Evolutionary conservation across 805 yeast genomes (phyloP), one percentile per base, ranked within the genome.

Genomic region (Candida rishiriensis): DNA sequence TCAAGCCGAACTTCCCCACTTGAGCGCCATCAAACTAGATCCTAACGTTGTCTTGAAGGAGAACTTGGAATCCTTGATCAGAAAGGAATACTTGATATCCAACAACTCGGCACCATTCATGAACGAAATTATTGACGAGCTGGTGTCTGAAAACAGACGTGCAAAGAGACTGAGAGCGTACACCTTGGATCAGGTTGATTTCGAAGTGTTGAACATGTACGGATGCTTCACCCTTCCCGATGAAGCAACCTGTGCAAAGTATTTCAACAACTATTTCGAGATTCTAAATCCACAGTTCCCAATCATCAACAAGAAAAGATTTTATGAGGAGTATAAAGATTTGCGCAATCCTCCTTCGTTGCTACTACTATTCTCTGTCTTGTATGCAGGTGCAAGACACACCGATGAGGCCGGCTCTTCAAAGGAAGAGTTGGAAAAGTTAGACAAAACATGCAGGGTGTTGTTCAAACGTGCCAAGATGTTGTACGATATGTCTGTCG

Each of bases 161-260:
- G 31, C 39, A 30, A 43, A 47, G 29, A 50, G 49, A 32, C 48
- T 46, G 8, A 44, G 60, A 36, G 40, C 55, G 3, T 55, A 66
- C 46, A 37, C 44, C 30, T 40, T 60, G 47, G 48, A 61, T 30
- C 63, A 62, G 36, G 34, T 76, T 21, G 90, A 85, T 51, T 68
- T 83, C 55, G 83, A 81, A 56, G 73, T 82, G 36, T 66, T 86
- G 48, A 74, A 79, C 52, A 54, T 79, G 44, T 68, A 81, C 44
- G 91, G 91, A 11, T 88, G 90, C 4, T 85, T 86, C 55, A 63
- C 75, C 38, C 61, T 86, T 18, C 95, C 95, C 0, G 75, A 79
- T n/a, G 68, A 73, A 36, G 78, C 73, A 28, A 67, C 85, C 10
- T 75, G 85, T 48, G 78, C 78, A 57, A 83, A 76, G 50, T 68